A percentile compares a stretch with the other conserved stretches of the same genome.
Conservation (phyloP, 495 filamentous ascomycete species). For the Friedmanniomyces simplex region DNA sequence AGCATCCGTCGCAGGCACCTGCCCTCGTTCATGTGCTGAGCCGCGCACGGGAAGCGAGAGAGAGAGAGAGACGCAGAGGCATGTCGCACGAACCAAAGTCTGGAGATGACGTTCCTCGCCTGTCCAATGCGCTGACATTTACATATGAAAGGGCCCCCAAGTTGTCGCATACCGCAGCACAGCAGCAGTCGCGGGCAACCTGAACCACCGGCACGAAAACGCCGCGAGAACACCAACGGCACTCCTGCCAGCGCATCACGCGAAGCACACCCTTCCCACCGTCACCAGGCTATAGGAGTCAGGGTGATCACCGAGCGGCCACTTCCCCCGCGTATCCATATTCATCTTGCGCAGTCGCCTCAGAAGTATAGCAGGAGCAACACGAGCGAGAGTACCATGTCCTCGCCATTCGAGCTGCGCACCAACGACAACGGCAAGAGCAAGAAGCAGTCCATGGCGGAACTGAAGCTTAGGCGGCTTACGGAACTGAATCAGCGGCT, state of each 20-base stretch:
- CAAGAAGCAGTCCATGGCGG: constrained; percentile 98
- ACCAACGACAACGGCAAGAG: constrained; percentile 53
- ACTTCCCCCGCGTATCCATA: constrained; percentile 1
- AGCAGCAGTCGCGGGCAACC: not conserved
- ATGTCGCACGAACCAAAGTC: constrained; percentile 11
- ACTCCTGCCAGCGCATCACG: not conserved
- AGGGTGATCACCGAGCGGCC: not conserved
- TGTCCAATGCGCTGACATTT: not conserved
- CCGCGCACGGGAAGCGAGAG: not conserved
- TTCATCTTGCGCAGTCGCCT: constrained; percentile 1
- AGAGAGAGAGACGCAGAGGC: not conserved
- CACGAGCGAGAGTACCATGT: constrained; percentile 20
- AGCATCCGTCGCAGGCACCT: not conserved
- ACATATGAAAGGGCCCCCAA: not conserved
- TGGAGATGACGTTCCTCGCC: not conserved
- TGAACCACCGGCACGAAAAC: not conserved
- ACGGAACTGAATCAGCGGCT: constrained; percentile 92
- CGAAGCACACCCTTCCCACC: not conserved
- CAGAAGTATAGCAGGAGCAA: not conserved
- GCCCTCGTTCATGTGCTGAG: not conserved
- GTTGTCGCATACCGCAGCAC: not conserved
- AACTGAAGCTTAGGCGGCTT: constrained; percentile 89
- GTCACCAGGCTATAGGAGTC: not conserved
- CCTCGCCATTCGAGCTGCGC: constrained; percentile 34
- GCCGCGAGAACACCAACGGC: constrained; percentile 6